Evolutionary conservation across 371 early-diverging fungal genomes (phyloP), one percentile per base, ranked within the genome.

Genomic region (Saksenaea vasiformis): DNA sequence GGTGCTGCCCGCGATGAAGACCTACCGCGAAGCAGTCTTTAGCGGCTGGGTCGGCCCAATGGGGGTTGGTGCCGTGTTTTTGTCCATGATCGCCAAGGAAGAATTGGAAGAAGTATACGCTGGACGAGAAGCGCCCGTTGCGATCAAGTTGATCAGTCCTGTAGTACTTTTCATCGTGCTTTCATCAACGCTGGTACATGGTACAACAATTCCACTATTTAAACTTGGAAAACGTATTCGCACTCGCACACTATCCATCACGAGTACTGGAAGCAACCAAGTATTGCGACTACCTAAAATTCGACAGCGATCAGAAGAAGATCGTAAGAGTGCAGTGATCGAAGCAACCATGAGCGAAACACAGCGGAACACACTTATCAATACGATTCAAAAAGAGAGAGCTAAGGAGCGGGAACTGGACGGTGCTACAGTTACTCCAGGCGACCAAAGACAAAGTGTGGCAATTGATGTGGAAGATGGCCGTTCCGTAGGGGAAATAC

Each of bases 1-100:
- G 9, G 71, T 82, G 2, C 90, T 97, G 55, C 92, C 93, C 0
- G 89, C 91, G 1, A 67, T 98, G 38, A 77, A 84, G 28, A 91
- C 80, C 0, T 86, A 79, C 56, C 85, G 89, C 31, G 96, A 98
- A 71, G 95, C 93, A 0, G 69, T 95, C 3, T 97, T 97, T 74
- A 90, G 93, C 26, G 99, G 99, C 0, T 98, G 95, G 95, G 98
- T 97, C 71, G 99, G 98, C 3, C 99, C 99, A 1, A 92, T 98
- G 56, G 82, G 83, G 39, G 86, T 87, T 5, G 88, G 91, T 17
- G 97, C 98, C 1, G 78, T 98, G 2, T 98, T 86, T 66, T 88
- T 90, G 59, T 78, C 89, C 5, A 79, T 79, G 54, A 74, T 88
- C 39, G 87, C 90, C 3, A 84, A 85, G 35, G 79, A 79, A 44